phyloP scores from a whole-genome alignment of 306 rosid genomes.

The Cicer bijugum region DNA sequence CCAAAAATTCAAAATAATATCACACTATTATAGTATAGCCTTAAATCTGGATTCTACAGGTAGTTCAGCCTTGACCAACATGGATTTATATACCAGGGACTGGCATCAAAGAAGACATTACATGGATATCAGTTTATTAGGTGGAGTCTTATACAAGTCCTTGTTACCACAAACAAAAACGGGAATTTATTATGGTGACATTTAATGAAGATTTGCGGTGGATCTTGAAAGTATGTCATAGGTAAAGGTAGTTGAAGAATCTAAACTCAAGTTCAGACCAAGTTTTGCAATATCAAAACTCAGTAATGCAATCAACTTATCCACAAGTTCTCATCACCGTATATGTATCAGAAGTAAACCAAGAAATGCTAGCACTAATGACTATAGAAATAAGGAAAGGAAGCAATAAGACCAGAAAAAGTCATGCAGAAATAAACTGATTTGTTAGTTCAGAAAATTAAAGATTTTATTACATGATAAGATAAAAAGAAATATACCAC shows the following conservation, averaged over 20 bases:
- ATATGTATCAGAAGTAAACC: not conserved
- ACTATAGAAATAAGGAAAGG: not conserved
- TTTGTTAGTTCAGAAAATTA: not conserved
- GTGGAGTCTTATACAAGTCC: conserved; percentile 22
- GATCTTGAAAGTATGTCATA: conserved; percentile 11
- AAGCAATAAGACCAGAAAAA: not conserved
- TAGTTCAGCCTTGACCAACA: not conserved
- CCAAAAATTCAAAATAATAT: no score
- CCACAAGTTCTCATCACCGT: not conserved
- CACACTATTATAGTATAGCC: no score
- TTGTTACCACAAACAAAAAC: conserved; percentile 1
- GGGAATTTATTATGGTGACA: not conserved
- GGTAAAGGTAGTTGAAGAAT: conserved; percentile 4
- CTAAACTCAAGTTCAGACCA: not conserved
- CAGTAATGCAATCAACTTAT: conserved; percentile 1
- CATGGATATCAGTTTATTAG: not conserved
- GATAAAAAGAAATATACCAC: not conserved
- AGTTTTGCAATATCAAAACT: conserved; percentile 3
- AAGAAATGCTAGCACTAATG: not conserved
- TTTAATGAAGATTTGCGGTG: not conserved
- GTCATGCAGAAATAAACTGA: not conserved
- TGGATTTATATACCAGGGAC: not conserved
- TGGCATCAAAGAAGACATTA: not conserved
- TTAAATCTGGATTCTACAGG: not conserved
- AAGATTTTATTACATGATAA: not conserved